Percentiles rank a stretch among this genome's conserved stretches.
Conservation (phyloP, 139 green algal genomes). For the Closterium sp. region DNA sequence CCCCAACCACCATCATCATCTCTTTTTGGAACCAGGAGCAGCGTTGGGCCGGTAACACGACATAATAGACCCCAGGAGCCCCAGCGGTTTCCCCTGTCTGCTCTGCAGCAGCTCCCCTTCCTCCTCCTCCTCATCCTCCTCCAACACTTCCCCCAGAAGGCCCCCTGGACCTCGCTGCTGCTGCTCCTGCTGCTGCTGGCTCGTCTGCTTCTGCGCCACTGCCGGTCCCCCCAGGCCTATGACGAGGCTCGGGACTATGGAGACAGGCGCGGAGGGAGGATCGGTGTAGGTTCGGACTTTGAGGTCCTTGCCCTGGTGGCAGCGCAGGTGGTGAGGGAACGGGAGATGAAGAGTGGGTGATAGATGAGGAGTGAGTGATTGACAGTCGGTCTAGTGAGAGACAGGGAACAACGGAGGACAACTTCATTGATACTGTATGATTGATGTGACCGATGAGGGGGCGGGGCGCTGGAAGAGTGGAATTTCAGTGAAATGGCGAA, state of each 20-base stretch:
- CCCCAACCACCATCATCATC: background rate
- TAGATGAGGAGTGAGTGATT: too few species aligned
- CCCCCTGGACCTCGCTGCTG: background rate
- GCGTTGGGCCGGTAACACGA: background rate
- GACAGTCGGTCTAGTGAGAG: too few species aligned
- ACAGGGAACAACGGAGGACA: too few species aligned
- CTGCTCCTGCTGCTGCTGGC: background rate
- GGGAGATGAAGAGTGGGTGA: background rate
- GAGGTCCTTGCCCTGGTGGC: background rate
- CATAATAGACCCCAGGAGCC: background rate
- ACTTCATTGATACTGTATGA: too few species aligned
- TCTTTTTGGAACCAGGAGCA: background rate
- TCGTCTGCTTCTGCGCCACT: background rate
- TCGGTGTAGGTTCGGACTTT: background rate
- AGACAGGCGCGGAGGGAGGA: background rate
- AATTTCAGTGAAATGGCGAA: too few species aligned
- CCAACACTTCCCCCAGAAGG: background rate
- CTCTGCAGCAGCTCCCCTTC: background rate
- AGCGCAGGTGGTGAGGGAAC: background rate
- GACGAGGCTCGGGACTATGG: background rate
- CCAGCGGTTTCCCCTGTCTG: background rate
- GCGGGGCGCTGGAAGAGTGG: background rate
- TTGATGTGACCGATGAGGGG: too few species aligned
- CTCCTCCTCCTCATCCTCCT: background rate
- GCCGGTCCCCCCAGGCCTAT: background rate